phyloP scores from a whole-genome alignment of 371 early-diverging fungal genomes.

The Sporodiniella umbellata region DNA sequence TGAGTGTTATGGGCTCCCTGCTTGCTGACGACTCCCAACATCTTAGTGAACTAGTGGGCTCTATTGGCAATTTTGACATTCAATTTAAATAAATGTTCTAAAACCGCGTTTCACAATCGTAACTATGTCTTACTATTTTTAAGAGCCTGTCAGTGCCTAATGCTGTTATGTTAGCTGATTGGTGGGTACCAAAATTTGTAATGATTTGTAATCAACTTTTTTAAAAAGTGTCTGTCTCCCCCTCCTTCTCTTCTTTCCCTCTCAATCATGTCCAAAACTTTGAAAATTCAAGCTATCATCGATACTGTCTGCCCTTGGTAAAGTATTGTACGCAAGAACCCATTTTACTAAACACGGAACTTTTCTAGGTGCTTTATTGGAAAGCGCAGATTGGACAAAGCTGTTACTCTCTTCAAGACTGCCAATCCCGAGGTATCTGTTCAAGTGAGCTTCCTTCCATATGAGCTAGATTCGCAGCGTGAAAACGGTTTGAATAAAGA shows the following conservation, averaged over 20 bases:
- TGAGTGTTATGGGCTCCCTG: constrained; percentile 6
- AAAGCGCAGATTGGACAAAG: constrained; percentile 64
- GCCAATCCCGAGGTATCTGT: constrained; percentile 51
- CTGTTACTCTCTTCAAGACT: constrained; percentile 45
- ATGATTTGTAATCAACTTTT: neutral
- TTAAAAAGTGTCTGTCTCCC: neutral
- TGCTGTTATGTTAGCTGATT: too few species aligned
- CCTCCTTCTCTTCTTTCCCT: neutral
- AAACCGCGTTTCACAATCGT: neutral
- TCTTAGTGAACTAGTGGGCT: constrained; percentile 13
- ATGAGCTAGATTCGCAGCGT: constrained; percentile 54
- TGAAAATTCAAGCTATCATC: constrained; percentile 49
- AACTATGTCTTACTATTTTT: constrained; percentile 1
- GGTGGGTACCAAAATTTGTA: constrained; percentile 1
- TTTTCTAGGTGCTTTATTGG: constrained; percentile 72
- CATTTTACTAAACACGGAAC: too few species aligned
- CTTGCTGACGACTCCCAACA: constrained; percentile 10
- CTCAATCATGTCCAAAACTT: constrained; percentile 21
- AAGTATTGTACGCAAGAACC: too few species aligned
- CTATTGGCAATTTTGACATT: constrained; percentile 19
- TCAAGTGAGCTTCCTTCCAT: constrained; percentile 61
- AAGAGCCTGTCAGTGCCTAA: too few species aligned
- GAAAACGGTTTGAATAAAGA: constrained; percentile 16
- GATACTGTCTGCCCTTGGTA: constrained; percentile 65
- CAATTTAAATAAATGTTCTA: constrained; percentile 10